Percentiles rank a stretch among this genome's conserved stretches.
These are phyloP conservation scores for Alnus glutinosa DNA, from an alignment of 306 rosid genomes.

Conservation along the genomic window DNA sequence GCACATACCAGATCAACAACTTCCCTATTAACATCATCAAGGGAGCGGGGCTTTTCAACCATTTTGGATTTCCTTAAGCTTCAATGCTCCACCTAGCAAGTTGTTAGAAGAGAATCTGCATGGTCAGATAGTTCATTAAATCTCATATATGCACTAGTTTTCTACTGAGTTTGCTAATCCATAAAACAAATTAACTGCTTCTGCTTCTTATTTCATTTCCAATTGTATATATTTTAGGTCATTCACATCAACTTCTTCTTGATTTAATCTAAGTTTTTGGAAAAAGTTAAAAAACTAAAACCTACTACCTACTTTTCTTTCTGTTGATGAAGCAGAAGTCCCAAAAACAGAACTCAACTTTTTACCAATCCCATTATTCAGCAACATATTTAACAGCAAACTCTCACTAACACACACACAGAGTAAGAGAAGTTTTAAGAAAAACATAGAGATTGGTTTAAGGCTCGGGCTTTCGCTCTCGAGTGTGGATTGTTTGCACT, in stretches of 20 bases:
- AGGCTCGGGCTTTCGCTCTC: no score
- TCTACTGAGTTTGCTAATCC: neutral
- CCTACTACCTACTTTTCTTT: neutral
- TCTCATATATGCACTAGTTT: neutral
- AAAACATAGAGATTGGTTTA: no score
- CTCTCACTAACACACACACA: neutral
- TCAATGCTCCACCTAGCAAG: slow-evolving; percentile 15
- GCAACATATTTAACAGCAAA: neutral
- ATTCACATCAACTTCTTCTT: neutral
- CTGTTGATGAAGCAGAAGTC: neutral
- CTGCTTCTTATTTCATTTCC: neutral
- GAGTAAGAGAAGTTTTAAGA: neutral
- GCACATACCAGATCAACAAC: slow-evolving; percentile 67
- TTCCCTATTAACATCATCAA: slow-evolving; percentile 63
- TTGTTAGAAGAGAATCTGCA: slow-evolving; percentile 3
- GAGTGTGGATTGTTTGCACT: no score
- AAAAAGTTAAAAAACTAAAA: neutral
- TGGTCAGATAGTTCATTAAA: neutral
- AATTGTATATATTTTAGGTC: neutral
- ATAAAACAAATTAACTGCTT: neutral
- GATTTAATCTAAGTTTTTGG: neutral
- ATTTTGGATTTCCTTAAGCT: slow-evolving; percentile 35
- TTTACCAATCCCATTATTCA: neutral
- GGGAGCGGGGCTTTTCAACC: slow-evolving; percentile 40
- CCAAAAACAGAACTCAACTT: neutral